Percentiles rank a stretch among this genome's conserved stretches.
Conservation (phyloP, 139 green algal species). For the Chlorella sorokiniana region DNA sequence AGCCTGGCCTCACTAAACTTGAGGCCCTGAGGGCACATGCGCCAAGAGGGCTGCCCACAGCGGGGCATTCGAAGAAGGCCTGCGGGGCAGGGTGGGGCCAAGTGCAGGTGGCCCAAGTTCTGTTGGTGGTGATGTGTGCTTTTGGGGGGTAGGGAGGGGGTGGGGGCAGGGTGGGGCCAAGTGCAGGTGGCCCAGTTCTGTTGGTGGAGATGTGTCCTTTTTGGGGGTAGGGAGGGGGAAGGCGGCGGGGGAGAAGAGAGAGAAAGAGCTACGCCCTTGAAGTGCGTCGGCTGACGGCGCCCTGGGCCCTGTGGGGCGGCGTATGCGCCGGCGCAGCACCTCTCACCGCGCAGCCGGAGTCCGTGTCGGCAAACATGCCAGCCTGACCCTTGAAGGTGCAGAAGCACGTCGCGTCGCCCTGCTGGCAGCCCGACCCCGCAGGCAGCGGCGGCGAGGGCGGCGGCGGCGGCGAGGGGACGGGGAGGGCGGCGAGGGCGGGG, state of each 20-base stretch:
- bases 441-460: not conserved
- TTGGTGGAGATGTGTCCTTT: too few species aligned
- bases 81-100: not conserved
- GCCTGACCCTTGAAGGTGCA: not conserved
- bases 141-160: not conserved
- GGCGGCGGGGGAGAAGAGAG: too few species aligned
- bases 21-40: not conserved
- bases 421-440: not conserved
- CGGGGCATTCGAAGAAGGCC: constrained; percentile 3
- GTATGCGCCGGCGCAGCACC: not conserved
- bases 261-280: too few species aligned
- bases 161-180: not conserved
- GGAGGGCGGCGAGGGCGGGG: not conserved
- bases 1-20: not conserved
- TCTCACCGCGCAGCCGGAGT: not conserved
- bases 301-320: not conserved
- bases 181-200: too few species aligned
- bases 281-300: too few species aligned
- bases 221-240: too few species aligned
- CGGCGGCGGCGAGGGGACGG: not conserved
- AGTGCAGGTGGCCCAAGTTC: not conserved
- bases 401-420: constrained; percentile 7
- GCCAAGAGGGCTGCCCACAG: not conserved
- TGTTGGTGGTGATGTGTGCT: not conserved
- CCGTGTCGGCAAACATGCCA: not conserved